A percentile compares a stretch with the other conserved stretches of the same genome.
Conservation (phyloP, 148 eudicot species). For the Amaranthus palmeri region DNA sequence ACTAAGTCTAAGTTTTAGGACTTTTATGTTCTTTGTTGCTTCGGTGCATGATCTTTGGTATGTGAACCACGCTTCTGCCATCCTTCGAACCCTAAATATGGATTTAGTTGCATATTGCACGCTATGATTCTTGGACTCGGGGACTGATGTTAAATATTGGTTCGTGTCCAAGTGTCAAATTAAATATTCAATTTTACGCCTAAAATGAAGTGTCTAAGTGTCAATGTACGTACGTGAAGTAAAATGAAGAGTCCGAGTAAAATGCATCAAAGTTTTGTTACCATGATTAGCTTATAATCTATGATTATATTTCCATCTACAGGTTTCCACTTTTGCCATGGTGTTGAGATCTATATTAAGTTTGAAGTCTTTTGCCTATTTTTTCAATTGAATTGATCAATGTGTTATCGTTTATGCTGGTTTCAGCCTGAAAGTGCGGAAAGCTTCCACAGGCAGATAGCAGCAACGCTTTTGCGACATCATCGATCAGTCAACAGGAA, state of each 20-base stretch:
- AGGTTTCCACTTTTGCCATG: background rate
- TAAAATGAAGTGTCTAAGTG: too few species aligned
- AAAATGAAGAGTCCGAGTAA: too few species aligned
- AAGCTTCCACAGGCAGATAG: slow-evolving; percentile 55
- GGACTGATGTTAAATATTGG: too few species aligned
- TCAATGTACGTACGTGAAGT: too few species aligned
- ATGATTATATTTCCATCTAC: background rate
- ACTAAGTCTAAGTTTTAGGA: background rate
- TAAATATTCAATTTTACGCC: too few species aligned
- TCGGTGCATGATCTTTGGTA: background rate
- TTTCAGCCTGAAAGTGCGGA: slow-evolving; percentile 46
- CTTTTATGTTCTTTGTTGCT: background rate
- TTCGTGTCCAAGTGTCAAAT: too few species aligned
- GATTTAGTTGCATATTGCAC: too few species aligned
- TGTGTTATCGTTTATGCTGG: background rate
- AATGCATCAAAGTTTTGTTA: background rate
- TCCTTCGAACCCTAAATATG: too few species aligned
- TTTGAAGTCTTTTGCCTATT: background rate
- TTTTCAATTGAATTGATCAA: background rate
- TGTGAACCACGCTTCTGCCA: background rate
- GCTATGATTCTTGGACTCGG: too few species aligned
- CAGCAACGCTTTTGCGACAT: slow-evolving; percentile 48
- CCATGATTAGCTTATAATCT: background rate
- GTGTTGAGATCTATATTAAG: background rate
- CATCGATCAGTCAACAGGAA: slow-evolving; percentile 48